Conservation (phyloP, 2,329 filamentous ascomycete species). For the Colletotrichum neosansevieriae region DNA sequence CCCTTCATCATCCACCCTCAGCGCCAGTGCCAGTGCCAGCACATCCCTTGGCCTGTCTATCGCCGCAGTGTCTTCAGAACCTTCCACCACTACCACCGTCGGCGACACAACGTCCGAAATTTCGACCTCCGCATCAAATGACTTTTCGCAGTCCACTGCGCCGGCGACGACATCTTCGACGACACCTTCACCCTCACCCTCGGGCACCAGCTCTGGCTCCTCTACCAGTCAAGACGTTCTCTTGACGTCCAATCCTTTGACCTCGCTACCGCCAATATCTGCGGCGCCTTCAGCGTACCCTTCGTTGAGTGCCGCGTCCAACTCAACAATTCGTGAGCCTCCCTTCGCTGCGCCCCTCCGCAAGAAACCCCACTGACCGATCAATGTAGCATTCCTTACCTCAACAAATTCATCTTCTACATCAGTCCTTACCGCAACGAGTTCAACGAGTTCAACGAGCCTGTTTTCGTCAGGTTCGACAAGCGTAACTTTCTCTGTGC, state of each 20-base stretch:
- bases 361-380: constrained; percentile 18
- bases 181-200: constrained; percentile 44
- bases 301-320: constrained; percentile 41
- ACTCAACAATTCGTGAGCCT: constrained; percentile 44
- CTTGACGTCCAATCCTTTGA: constrained; percentile 50
- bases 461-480: constrained; percentile 32
- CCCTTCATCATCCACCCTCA: constrained; percentile 27
- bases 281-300: constrained; percentile 34
- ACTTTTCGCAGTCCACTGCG: constrained; percentile 27
- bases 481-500: constrained; percentile 30
- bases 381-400: constrained; percentile 33
- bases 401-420: constrained; percentile 38
- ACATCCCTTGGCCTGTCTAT: constrained; percentile 27
- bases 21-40: constrained; percentile 36
- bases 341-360: not conserved
- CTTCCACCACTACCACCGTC: constrained; percentile 20
- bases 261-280: constrained; percentile 29
- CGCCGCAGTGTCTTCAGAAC: constrained; percentile 8
- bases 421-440: constrained; percentile 37
- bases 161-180: constrained; percentile 42
- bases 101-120: constrained; percentile 7
- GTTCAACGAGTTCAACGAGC: constrained; percentile 31
- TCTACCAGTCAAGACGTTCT: constrained; percentile 34
- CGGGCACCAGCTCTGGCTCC: constrained; percentile 35
- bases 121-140: constrained; percentile 8